phyloP scores from a whole-genome alignment of 2,329 filamentous ascomycete genomes.

The Ceratocystis huliohia region DNA sequence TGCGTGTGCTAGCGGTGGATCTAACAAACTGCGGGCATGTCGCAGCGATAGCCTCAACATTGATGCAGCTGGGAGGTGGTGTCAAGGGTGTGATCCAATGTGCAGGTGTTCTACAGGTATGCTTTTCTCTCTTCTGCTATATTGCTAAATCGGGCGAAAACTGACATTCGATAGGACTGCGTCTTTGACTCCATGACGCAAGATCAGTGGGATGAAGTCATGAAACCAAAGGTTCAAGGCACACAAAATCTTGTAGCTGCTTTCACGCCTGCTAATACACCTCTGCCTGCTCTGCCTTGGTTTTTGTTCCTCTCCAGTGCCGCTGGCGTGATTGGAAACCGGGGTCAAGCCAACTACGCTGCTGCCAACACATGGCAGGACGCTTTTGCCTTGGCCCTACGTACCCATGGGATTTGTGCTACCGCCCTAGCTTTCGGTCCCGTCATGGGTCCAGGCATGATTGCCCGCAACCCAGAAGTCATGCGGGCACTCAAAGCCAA shows the following conservation, averaged over 20 bases:
- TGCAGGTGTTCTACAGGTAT: conserved; percentile 28
- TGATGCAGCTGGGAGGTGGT: conserved; percentile 24
- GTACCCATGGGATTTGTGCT: conserved; percentile 31
- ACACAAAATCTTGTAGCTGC: conserved; percentile 32
- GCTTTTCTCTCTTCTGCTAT: background rate
- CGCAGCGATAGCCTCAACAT: conserved; percentile 21
- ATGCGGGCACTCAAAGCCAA: conserved; percentile 37
- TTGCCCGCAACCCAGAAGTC: conserved; percentile 36
- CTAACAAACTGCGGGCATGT: conserved; percentile 31
- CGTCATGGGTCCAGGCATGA: conserved; percentile 42
- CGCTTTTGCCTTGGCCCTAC: conserved; percentile 32
- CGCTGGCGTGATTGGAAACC: conserved; percentile 38
- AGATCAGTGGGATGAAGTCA: conserved; percentile 27
- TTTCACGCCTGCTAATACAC: conserved; percentile 24
- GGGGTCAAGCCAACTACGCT: conserved; percentile 46
- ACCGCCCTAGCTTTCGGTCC: conserved; percentile 42
- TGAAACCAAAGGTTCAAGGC: conserved; percentile 30
- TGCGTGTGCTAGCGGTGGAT: conserved; percentile 31
- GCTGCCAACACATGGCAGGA: conserved; percentile 42
- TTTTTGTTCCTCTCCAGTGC: conserved; percentile 26
- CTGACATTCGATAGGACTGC: conserved; percentile 23
- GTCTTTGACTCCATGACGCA: conserved; percentile 29
- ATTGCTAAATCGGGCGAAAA: background rate
- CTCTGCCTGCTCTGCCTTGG: conserved; percentile 28
- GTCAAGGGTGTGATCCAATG: conserved; percentile 30